Evolutionary conservation across 179 eudicot species (phyloP), one percentile per base, ranked within the genome.

Genomic region (Corrigiola litoralis): DNA sequence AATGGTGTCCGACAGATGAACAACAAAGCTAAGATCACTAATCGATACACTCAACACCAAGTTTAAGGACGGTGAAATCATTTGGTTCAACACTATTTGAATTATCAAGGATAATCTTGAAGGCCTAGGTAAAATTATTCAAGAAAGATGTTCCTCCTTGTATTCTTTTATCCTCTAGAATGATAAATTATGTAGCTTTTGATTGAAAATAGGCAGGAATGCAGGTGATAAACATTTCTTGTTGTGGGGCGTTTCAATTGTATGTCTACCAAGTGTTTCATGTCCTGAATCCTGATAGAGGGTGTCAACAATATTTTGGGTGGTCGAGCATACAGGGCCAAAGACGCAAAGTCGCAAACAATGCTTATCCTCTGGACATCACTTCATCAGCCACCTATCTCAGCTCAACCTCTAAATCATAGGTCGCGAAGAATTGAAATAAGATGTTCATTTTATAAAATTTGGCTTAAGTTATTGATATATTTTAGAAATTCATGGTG

Each of bases 341-440:
- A 44, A 63, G n/a, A 34, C 7, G 20, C 1, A 4, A 44, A 63
- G n/a, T 27, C 7, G 20, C 40, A 0, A 40, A 48, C 0, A 71
- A 77, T 12, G 28, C 67, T 44, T 58, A 76, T 57, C 80, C 80
- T 23, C 61, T 71, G 76, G 76, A 76, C 51, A 71, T 76, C 33
- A 67, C n/a, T n/a, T n/a, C n/a, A n/a, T n/a, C n/a, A n/a, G 52
- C 27, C 12, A 31, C 7, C 61, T 76, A 0, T 73, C 69, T 17
- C 27, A 17, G 4, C 64, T 61, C 44, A 24, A 59, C 33, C 12
- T 59, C n/a, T 34, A 56, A 56, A 6, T 9, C 4, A 1, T 11
- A 0, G 5, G 10, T 10, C 5, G 20, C 3, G 9, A 21, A 48
- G 24, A n/a, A n/a, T n/a, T 47, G 54, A 24, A 23, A 10, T 4